phyloP scores from a whole-genome alignment of 2,329 filamentous ascomycete species.

The Xylaria sp. region DNA sequence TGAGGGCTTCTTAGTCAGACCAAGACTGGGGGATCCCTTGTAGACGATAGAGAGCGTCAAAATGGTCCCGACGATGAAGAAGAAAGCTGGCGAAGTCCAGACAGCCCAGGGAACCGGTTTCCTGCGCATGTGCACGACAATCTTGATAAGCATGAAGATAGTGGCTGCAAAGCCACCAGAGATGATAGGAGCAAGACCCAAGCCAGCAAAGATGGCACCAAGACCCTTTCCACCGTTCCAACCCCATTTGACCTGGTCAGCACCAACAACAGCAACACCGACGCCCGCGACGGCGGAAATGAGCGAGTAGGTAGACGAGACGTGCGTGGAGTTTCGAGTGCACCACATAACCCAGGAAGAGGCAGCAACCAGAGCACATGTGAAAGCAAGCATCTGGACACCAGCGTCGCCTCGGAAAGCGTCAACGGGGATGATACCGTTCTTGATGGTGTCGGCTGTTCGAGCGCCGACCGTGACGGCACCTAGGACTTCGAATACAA shows the following conservation, averaged over 20 bases:
- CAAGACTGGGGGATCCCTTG: conserved; percentile 79
- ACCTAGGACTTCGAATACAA: conserved; percentile 75
- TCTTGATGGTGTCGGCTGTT: conserved; percentile 83
- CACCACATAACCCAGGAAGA: conserved; percentile 85
- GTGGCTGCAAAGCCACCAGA: conserved; percentile 71
- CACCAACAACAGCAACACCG: conserved; percentile 74
- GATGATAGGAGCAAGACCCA: conserved; percentile 77
- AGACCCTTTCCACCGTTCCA: conserved; percentile 76
- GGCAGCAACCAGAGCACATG: conserved; percentile 71
- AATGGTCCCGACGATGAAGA: conserved; percentile 78
- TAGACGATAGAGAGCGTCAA: conserved; percentile 83
- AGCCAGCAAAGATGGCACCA: conserved; percentile 76
- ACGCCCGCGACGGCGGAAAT: conserved; percentile 76
- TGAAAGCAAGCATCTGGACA: conserved; percentile 76
- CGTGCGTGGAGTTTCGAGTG: conserved; percentile 77
- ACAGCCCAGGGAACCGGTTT: conserved; percentile 79
- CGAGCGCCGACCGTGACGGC: conserved; percentile 75
- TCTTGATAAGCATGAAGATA: conserved; percentile 80
- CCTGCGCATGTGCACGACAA: conserved; percentile 75
- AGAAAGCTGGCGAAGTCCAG: conserved; percentile 79
- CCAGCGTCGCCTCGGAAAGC: conserved; percentile 71
- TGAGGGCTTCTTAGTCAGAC: conserved; percentile 71
- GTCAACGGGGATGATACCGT: conserved; percentile 73
- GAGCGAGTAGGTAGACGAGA: conserved; percentile 78
- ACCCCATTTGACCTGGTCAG: conserved; percentile 72